Conservation (phyloP, 2,329 filamentous ascomycete genomes). For the Alternaria hordeiaustralica region DNA sequence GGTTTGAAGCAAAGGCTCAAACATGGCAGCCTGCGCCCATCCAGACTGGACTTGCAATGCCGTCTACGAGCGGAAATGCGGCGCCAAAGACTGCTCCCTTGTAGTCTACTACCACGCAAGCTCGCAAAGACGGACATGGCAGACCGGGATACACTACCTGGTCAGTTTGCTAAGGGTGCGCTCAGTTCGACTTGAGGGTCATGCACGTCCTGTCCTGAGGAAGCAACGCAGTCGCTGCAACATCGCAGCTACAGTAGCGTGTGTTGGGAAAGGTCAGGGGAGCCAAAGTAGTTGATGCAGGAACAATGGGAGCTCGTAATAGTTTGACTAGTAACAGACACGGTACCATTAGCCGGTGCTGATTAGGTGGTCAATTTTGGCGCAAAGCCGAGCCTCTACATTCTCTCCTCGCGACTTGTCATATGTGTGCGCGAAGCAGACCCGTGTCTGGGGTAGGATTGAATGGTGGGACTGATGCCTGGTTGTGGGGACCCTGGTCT, state of each 20-base stretch:
- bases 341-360: not conserved
- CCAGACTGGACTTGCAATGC: not conserved
- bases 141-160: not conserved
- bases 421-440: not conserved
- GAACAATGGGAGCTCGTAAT: not conserved
- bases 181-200: not conserved
- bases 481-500: constrained; percentile 9
- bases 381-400: not conserved
- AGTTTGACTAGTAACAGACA: not conserved
- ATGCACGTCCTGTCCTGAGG: not conserved
- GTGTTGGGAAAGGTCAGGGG: not conserved
- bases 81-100: not conserved
- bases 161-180: not conserved
- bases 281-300: not conserved
- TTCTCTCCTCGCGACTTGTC: not conserved
- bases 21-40: not conserved
- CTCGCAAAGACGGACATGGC: not conserved
- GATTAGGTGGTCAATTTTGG: not conserved
- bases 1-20: not conserved
- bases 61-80: not conserved
- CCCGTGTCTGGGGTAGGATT: not conserved
- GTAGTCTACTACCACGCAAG: not conserved
- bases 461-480: constrained; percentile 6
- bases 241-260: not conserved
- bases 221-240: not conserved